Base-by-base conservation (phyloP, 106 monocot species). In the Agapanthus africanus region DNA sequence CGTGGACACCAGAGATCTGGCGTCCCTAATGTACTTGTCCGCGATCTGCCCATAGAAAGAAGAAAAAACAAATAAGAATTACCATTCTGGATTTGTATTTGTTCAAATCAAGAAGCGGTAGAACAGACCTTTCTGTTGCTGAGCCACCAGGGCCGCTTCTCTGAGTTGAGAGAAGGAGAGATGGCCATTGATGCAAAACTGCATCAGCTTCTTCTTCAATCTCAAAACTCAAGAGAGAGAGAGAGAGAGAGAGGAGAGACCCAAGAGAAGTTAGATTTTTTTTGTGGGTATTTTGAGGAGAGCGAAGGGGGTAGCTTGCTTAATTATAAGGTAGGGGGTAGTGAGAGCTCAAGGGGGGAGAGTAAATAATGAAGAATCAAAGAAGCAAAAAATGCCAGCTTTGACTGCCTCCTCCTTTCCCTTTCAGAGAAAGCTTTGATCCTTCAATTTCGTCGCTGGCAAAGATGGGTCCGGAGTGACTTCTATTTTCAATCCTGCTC, bases 11-110 rank as follows among this genome's bases (percentile, higher is more conserved):
- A 99, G 76, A 1, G 77, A 37, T 3, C 83, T 76, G 4, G 97
- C 83, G 23, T 99, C 87, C 7, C 76, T 69, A 25, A 92, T 50
- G 73, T 87, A 79, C 74, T 76, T 80, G 41, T 87, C 81, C 15
- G 85, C 64, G 15, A 99, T 38, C 97, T 99, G 82, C 33, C 0
- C 16, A 59, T 59, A 59, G 7, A 28, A 11, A 59, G 0, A 21
- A 59, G 25, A 28, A 15, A 28, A 28, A 21, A 31, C 57, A 27
- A 1, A 28, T 0, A 28, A 15, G 42, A 41, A 0, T 37, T 16
- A 47, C 31, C 49, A 14, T 50, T 15, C 39, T 38, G 64, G n/a
- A n/a, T n/a, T n/a, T n/a, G n/a, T n/a, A n/a, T n/a, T n/a, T n/a
- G n/a, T n/a, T n/a, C n/a, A n/a, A n/a, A n/a, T n/a, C n/a, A n/a